A percentile compares a stretch with the other conserved stretches of the same genome.
Evolutionary conservation across 441 rosid genomes (phyloP).

Genomic region (Pelargonium australe): DNA sequence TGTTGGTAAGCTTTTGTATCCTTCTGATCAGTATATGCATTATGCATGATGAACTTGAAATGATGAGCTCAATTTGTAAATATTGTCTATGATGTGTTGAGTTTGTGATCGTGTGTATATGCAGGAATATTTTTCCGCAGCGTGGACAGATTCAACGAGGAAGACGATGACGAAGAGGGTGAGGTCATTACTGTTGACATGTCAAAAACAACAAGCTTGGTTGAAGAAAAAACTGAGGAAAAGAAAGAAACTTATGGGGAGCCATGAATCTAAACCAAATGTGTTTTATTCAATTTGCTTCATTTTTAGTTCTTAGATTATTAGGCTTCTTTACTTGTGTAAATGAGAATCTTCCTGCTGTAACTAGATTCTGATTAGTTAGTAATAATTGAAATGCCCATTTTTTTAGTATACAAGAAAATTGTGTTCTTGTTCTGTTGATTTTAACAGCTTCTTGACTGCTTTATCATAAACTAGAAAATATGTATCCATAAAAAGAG

Average conservation of each 20-base stretch:
- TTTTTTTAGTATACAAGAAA: not conserved
- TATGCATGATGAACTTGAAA: not conserved
- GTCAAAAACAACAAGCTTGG: slow-evolving; percentile 45
- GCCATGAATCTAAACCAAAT: slow-evolving; percentile 12
- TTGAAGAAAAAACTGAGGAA: slow-evolving; percentile 31
- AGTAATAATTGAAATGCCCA: not conserved
- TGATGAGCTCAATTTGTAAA: not conserved
- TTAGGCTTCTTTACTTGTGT: not conserved
- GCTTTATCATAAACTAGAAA: too few relatives aligned
- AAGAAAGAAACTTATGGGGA: slow-evolving; percentile 21
- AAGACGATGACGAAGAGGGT: slow-evolving; percentile 37
- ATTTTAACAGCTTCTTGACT: too few relatives aligned
- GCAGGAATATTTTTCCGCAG: slow-evolving; percentile 59
- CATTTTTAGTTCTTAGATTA: not conserved
- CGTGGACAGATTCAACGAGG: slow-evolving; percentile 52
- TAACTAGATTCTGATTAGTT: not conserved
- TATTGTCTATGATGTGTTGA: not conserved
- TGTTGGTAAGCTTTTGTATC: slow-evolving; percentile 36
- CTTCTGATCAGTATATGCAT: not conserved
- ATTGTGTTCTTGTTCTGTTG: not conserved
- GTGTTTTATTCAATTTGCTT: not conserved
- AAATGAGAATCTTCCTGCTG: not conserved
- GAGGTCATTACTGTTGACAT: slow-evolving; percentile 29
- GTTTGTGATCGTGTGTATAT: slow-evolving; percentile 8
- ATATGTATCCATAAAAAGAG: too few relatives aligned